Base-by-base conservation (phyloP, 192 early-diverging fungal species). In the Coemansia sp. region DNA sequence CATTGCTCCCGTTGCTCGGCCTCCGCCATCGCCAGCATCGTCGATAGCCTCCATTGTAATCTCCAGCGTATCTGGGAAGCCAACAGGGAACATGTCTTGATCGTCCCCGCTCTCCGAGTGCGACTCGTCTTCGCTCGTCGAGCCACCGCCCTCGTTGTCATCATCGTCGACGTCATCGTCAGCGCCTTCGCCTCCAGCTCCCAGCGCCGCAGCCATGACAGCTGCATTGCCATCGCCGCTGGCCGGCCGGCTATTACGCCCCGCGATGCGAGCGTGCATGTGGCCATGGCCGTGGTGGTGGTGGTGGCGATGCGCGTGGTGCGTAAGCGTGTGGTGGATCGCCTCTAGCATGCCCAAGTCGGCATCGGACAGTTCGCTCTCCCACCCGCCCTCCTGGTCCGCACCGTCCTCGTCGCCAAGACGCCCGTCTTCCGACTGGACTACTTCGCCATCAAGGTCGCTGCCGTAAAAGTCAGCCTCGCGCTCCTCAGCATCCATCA, bases 401-500 rank as follows among this genome's bases (percentile, higher is more conserved):
- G 31, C 77, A 32, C 66, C 77, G 10, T 84, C 80, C 34, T 86
- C 83, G 60, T 77, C 84, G 12, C 21, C 58, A 19, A 37, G 34
- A 5, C 59, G 17, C 34, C 34, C 59, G 19, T 61, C 59, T 3
- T 61, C 59, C 2, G 50, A 53, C 34, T 76, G 78, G 25, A 84
- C 84, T 9, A 70, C 75, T n/a, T 75, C 77, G 59, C 86, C 85
- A 6, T 87, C 86, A 2, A 82, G 68, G 32, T 87, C 90, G 53
- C 85, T 85, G 23, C 86, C 87, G 14, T 86, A 88, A 0, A 84
- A 84, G 8, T 86, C 85, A 6, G 81, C 84, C 4, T 75, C 87
- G 10, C 85, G 88, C 36, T 85, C 86, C 39, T 88, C 85, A 39
- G 74, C 85, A 7, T 83, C 68, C 62, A 88, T 78, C 67, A 85